Evolutionary conservation across 2,329 filamentous ascomycete species (phyloP), one percentile per base, ranked within the genome.

Genomic region (Cercospora berteroae): DNA sequence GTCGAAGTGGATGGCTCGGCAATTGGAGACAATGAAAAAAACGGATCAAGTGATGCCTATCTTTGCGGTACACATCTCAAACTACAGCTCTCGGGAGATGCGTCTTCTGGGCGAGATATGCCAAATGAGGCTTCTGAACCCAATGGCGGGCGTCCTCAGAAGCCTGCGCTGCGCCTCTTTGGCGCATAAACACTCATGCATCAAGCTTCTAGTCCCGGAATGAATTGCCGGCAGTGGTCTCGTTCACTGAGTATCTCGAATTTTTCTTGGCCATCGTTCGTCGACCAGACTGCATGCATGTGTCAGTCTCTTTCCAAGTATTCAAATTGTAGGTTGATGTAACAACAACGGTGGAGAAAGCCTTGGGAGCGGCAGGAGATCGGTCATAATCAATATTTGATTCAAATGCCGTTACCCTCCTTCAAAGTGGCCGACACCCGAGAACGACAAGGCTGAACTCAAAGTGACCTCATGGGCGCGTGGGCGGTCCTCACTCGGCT

Each of bases 361-460:
- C n/a, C 6, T 8, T 0, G 16, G 5, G 1, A 48, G 10, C 20
- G 25, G 48, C 20, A 6, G 4, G 1, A 25, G 20, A 23, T 18
- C 4, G 18, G 4, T 0, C 5, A 3, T 1, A 20, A 16, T 27
- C 23, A 52, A 52, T 25, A 25, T 52, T 52, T 52, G 48, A 52
- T 25, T 16, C 5, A 8, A 0, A 0, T 7, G 1, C 6, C 23
- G 4, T 16, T 27, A 12, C 4, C 8, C 20, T 5, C 48, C 20
- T 23, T 52, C 48, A 52, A 52, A 27, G 20, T 23, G 20, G 20
- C 7, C 5, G 23, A 1, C 20, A 52, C 12, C 48, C 48, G 48
- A 52, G 48, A 52, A 52, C 48, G 48, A 52, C 48, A 25, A 52
- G 48, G 48, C 48, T 52, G 48, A 52, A 52, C 48, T 52, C 48